Base-by-base conservation (phyloP, 2,329 filamentous ascomycete genomes). In the Beauveria sp. region DNA sequence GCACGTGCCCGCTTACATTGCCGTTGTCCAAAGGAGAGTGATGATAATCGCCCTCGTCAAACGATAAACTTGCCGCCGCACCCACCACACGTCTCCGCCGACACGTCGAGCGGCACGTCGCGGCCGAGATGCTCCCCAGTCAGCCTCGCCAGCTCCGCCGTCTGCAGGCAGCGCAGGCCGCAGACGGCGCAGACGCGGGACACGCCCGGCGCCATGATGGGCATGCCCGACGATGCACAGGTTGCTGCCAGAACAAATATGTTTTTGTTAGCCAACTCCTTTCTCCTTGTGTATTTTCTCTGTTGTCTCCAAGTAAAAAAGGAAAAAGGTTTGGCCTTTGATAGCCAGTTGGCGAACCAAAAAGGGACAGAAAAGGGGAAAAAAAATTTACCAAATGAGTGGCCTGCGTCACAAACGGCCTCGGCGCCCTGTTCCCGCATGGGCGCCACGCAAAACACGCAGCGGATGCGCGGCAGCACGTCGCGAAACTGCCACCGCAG, bases 111-210 rank as follows among this genome's bases (percentile, higher is more conserved):
- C 30, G 64, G 62, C 5, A 69, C 67, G 1, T 69, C 70, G 0
- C 65, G 58, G 0, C 70, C 71, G 5, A 75, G 62, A 38, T 72
- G 65, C 58, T 70, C 64, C 40, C 67, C 63, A 2, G 73, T 73
- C 14, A 76, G 68, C 24, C 65, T 70, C 2, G 68, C 65, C 24
- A 85, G 69, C 64, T 78, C 75, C 5, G 75, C 71, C 0, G 75
- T 69, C 51, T 77, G 75, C 22, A 85, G 73, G 8, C 80, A 83
- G 26, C 82, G 77, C 28, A 77, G 70, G 18, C 78, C 78, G 65
- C 83, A 86, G 2, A 85, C 79, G 22, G 79, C 80, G 58, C 83
- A 86, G 3, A 78, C 77, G 40, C 78, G 74, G 0, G 82, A 84
- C 52, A 80, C 75, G 3, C 79, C 81, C 0, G 83, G 83, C 1